phyloP scores from a whole-genome alignment of 2,329 filamentous ascomycete species.

The Aspergillus vadensis region DNA sequence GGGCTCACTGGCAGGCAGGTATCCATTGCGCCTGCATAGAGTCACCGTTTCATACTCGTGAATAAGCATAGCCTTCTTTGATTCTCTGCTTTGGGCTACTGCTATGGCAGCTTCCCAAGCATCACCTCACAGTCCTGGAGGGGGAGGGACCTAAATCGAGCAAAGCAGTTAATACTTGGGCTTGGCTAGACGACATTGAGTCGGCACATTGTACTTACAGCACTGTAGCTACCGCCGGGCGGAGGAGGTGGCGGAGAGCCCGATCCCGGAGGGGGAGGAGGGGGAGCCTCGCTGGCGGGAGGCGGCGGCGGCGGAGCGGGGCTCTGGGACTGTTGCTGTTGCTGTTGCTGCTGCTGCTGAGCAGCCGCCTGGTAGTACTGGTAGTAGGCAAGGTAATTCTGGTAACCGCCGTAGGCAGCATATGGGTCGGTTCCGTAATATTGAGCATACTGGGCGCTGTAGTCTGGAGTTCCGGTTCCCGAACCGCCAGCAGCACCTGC shows the following conservation, averaged over 20 bases:
- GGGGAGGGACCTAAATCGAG: constrained; percentile 20
- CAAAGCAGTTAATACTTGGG: background rate
- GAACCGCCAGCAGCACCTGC: constrained; percentile 38
- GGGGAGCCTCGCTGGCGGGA: constrained; percentile 55
- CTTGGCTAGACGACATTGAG: background rate
- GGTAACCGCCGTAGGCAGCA: constrained; percentile 86
- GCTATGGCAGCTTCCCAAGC: background rate
- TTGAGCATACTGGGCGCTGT: constrained; percentile 78
- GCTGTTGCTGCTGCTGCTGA: constrained; percentile 50
- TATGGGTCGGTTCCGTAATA: constrained; percentile 84
- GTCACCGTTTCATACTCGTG: background rate
- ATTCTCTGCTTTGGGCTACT: background rate
- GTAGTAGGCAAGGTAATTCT: constrained; percentile 64
- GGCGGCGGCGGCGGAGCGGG: constrained; percentile 58
- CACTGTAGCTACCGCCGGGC: constrained; percentile 61
- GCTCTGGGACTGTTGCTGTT: constrained; percentile 46
- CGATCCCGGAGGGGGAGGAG: constrained; percentile 65
- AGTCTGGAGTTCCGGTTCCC: constrained; percentile 57
- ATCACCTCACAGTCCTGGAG: constrained; percentile 21
- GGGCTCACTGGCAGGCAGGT: constrained; percentile 2
- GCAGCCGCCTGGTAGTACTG: constrained; percentile 70
- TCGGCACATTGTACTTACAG: constrained; percentile 49
- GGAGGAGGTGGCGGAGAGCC: constrained; percentile 58
- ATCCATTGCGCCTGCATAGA: constrained; percentile 1
- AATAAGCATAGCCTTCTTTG: background rate